Conservation (phyloP, 2,329 filamentous ascomycete genomes). For the Colletotrichum acutatum region DNA sequence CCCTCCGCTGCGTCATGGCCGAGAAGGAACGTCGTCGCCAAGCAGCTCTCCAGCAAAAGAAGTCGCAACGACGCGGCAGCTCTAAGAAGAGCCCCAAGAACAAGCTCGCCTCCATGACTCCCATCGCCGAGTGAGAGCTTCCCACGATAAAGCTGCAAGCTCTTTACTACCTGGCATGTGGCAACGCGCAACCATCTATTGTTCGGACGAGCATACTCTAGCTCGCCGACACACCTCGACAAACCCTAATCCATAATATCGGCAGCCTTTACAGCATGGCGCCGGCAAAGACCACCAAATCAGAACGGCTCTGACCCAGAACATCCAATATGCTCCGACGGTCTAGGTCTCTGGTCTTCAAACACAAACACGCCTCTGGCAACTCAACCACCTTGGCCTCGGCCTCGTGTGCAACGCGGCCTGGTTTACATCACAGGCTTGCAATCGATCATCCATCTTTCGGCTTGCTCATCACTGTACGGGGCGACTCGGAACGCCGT, state of each 20-base stretch:
- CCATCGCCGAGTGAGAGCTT: slow-evolving; percentile 59
- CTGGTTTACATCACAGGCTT: neutral
- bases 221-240: slow-evolving; percentile 13
- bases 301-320: neutral
- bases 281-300: slow-evolving; percentile 11
- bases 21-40: slow-evolving; percentile 67
- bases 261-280: slow-evolving; percentile 2
- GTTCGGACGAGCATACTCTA: slow-evolving; percentile 22
- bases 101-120: slow-evolving; percentile 62
- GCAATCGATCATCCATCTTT: neutral
- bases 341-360: slow-evolving; percentile 10
- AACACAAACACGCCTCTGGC: slow-evolving; percentile 17
- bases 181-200: neutral
- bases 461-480: neutral
- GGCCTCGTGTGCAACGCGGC: neutral
- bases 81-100: slow-evolving; percentile 63
- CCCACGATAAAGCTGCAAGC: neutral
- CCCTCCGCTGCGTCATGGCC: slow-evolving; percentile 58
- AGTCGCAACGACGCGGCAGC: slow-evolving; percentile 48
- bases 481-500: slow-evolving; percentile 18
- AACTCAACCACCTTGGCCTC: neutral
- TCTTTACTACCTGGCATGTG: neutral
- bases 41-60: slow-evolving; percentile 44
- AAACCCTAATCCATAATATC: slow-evolving; percentile 28
- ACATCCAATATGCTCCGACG: slow-evolving; percentile 12